phyloP scores from a whole-genome alignment of 768 basidiomycete genomes.

The Fomitopsis pulvina region DNA sequence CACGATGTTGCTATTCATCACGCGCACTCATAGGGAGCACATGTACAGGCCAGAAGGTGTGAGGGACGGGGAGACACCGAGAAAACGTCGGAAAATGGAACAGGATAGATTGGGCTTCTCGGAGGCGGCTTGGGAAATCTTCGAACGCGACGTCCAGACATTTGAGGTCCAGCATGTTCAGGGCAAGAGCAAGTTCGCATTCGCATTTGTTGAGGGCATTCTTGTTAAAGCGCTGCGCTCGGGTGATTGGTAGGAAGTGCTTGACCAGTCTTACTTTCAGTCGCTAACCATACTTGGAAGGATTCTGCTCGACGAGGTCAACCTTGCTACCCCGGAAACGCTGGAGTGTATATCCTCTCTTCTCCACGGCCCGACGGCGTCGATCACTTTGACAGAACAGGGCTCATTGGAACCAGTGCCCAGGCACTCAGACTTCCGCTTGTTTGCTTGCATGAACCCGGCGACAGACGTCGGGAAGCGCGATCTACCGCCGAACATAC shows the following conservation, averaged over 20 bases:
- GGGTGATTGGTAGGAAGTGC: slow-evolving; percentile 81
- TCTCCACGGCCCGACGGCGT: slow-evolving; percentile 77
- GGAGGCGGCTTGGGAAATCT: slow-evolving; percentile 55
- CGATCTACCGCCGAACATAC: slow-evolving; percentile 86
- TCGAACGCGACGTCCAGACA: slow-evolving; percentile 60
- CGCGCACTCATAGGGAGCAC: background rate
- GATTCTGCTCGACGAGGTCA: slow-evolving; percentile 95
- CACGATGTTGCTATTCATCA: background rate
- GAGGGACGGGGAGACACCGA: slow-evolving; percentile 37
- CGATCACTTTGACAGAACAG: slow-evolving; percentile 89
- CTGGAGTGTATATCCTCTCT: slow-evolving; percentile 89
- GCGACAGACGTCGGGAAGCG: slow-evolving; percentile 99
- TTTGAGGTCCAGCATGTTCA: slow-evolving; percentile 90
- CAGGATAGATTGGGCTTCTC: slow-evolving; percentile 35
- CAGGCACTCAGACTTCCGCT: slow-evolving; percentile 90
- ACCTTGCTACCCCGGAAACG: slow-evolving; percentile 90
- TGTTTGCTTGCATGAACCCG: slow-evolving; percentile 99
- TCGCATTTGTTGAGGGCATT: slow-evolving; percentile 93
- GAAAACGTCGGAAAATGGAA: slow-evolving; percentile 68
- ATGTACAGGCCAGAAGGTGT: background rate
- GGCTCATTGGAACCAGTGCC: slow-evolving; percentile 85
- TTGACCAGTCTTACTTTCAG: too few relatives aligned
- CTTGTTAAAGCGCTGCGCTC: slow-evolving; percentile 82
- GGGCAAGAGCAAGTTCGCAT: slow-evolving; percentile 85
- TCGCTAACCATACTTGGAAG: slow-evolving; percentile 31